phyloP scores from a whole-genome alignment of 768 basidiomycete species.

The Mycena galopus region DNA sequence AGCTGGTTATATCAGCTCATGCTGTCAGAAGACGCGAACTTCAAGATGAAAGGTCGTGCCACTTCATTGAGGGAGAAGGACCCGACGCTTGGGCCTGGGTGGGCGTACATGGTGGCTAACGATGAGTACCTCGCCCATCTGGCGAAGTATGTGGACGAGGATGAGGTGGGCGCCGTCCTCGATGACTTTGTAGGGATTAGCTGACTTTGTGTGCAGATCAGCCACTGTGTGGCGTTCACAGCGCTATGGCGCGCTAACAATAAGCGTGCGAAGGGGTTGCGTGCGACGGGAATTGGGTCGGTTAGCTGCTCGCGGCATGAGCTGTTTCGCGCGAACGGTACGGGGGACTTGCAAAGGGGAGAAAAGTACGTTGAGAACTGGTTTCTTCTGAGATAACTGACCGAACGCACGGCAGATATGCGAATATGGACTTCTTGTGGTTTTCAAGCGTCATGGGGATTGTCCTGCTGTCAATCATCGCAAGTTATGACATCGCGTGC shows the following conservation, averaged over 20 bases:
- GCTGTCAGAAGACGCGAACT: no score
- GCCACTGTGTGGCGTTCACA: slow-evolving; percentile 27
- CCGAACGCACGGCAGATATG: slow-evolving; percentile 24
- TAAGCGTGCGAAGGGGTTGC: slow-evolving; percentile 35
- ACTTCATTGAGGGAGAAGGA: no score
- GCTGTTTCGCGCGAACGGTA: slow-evolving; percentile 34
- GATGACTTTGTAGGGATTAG: background rate
- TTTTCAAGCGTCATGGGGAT: slow-evolving; percentile 16
- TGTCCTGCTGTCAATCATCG: background rate
- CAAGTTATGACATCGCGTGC: slow-evolving; percentile 44
- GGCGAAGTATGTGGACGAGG: background rate
- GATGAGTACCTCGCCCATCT: background rate
- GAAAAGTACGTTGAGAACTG: slow-evolving; percentile 21
- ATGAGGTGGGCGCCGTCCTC: background rate
- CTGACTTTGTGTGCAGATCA: slow-evolving; percentile 23
- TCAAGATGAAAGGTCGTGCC: no score
- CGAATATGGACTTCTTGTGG: slow-evolving; percentile 41
- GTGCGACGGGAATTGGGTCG: slow-evolving; percentile 38
- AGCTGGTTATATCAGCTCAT: slow-evolving; percentile 27
- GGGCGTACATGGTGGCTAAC: background rate
- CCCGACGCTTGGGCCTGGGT: no score
- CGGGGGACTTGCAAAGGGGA: slow-evolving; percentile 43
- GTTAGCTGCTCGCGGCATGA: slow-evolving; percentile 38
- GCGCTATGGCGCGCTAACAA: slow-evolving; percentile 31
- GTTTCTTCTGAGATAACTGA: no score